Evolutionary conservation across 2,329 filamentous ascomycete genomes (phyloP), one percentile per base, ranked within the genome.

Genomic region (Emergomyces orientalis): DNA sequence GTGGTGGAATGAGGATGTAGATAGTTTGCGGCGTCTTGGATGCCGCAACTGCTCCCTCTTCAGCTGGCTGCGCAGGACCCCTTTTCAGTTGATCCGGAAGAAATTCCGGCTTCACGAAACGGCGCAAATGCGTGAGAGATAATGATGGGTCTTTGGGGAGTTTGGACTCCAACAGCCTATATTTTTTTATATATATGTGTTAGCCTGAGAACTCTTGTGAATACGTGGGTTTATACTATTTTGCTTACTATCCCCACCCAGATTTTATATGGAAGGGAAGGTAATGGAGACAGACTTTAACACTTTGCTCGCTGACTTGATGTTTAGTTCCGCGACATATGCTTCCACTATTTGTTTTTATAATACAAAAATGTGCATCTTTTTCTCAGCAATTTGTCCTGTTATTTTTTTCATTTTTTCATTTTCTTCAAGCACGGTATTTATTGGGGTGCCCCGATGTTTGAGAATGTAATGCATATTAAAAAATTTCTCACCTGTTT

Each of bases 301-400:
- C 55, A 78, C 76, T 64, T 76, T 76, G 22, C 76, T 76, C 11
- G 78, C 77, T 60, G 71, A 70, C 69, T 77, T 79, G 55, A 77
- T 70, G 52, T 76, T 74, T 62, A 80, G 75, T 68, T 79, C 77
- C 25, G 74, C 74, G 57, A 77, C 74, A 61, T 76, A 77, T 17
- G 77, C 78, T 59, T 78, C 73, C 37, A 67, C 78, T 80, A 63
- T 51, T 32, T 51, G 6, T 17, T 49, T 14, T 27, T 8, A 39
- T 25, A 45, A 49, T 22, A 54, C 9, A 56, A 49, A 56, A 49
- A 25, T 56, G 30, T 22, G 27, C 13, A 56, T n/a, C 0, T 37
- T 39, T 22, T 39, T 54, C 51, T 54, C 27, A 56, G 54, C 34
- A 39, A 27, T n/a, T 32, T n/a, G 51, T 19, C 19, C 4, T 32